Evolutionary conservation across 768 basidiomycete species (phyloP).

Genomic region (Pisolithus orientalis): DNA sequence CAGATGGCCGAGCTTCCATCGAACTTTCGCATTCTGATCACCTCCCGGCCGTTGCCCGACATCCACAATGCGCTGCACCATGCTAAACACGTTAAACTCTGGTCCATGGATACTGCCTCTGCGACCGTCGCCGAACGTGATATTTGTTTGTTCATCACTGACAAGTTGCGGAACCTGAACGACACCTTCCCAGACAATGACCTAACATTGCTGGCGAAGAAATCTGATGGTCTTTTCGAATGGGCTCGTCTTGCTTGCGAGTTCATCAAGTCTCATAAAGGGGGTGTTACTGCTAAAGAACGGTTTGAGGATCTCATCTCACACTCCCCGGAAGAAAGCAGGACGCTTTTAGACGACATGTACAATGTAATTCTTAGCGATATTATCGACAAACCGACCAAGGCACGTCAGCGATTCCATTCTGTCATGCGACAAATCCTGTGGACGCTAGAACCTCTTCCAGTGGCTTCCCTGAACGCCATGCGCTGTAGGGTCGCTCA

Average conservation of each 20-base stretch:
- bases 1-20: background rate
- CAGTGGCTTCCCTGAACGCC: background rate
- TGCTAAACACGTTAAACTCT: background rate
- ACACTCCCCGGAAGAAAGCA: background rate
- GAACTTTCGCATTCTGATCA: background rate
- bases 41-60: background rate
- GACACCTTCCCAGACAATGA: background rate
- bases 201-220: background rate
- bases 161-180: background rate
- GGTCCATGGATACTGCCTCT: background rate
- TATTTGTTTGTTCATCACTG: background rate
- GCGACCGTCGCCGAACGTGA: background rate
- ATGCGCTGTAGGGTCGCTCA: background rate
- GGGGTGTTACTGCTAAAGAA: background rate
- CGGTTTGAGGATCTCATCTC: background rate
- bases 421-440: conserved; percentile 1
- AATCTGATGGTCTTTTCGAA: conserved; percentile 1
- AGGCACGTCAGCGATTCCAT: background rate
- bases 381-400: background rate
- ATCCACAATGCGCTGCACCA: background rate
- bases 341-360: background rate
- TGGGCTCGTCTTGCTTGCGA: conserved; percentile 6
- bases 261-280: background rate
- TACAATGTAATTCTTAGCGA: background rate
- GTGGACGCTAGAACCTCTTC: background rate